Percentiles rank a stretch among this genome's conserved stretches.
Conservation (phyloP, 2,329 filamentous ascomycete species). For the Penicillium sp. region DNA sequence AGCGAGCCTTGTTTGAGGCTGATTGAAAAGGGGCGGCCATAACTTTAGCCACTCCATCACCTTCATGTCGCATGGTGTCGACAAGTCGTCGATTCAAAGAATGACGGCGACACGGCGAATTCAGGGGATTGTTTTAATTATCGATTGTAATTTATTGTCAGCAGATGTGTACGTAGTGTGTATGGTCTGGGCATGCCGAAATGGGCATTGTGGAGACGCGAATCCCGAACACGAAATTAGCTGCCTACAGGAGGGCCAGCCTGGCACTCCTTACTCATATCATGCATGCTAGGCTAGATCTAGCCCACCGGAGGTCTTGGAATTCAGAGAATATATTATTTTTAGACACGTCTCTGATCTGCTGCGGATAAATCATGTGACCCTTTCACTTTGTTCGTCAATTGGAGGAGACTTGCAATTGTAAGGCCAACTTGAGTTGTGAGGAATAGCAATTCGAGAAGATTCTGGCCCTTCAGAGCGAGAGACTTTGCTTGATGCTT, state of each 20-base stretch:
- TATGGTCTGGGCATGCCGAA: not conserved
- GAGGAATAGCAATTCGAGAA: too few species aligned
- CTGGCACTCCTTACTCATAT: not conserved
- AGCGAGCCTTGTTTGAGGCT: constrained; percentile 7
- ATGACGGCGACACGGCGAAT: not conserved
- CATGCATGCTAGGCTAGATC: not conserved
- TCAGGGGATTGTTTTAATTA: constrained; percentile 2
- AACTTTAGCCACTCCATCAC: constrained; percentile 7
- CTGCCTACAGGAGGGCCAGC: not conserved
- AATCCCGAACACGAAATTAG: constrained; percentile 6
- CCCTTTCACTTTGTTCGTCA: too few species aligned
- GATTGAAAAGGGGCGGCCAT: constrained; percentile 9
- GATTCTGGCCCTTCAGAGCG: too few species aligned
- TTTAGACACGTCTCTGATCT: not conserved
- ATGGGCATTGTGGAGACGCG: not conserved
- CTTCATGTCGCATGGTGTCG: constrained; percentile 11
- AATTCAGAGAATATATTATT: not conserved
- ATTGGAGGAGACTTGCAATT: too few species aligned
- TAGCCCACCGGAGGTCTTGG: not conserved
- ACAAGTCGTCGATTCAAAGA: constrained; percentile 3
- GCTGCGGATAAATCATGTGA: not conserved
- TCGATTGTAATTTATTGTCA: not conserved
- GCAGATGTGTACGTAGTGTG: constrained; percentile 6
- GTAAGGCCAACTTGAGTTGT: too few species aligned
- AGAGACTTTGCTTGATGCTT: too few species aligned